phyloP scores from a whole-genome alignment of 257 asterid species.

The Dorcoceras hygrometricum region DNA sequence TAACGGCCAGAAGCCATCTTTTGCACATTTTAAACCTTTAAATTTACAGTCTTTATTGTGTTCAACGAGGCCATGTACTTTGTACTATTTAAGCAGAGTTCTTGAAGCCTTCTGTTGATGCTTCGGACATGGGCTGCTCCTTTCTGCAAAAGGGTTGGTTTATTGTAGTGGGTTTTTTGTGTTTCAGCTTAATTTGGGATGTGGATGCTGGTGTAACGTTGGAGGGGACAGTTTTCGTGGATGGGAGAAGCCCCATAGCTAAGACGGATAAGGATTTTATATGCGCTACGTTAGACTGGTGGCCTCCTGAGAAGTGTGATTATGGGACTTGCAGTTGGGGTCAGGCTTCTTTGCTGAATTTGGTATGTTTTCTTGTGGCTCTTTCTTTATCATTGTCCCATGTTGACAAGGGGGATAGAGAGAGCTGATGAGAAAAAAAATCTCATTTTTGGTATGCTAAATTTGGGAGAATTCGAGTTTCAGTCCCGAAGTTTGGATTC shows the following conservation, averaged over 20 bases:
- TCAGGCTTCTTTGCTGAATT: slow-evolving; percentile 29
- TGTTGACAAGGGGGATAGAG: neutral
- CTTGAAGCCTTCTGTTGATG: slow-evolving; percentile 3
- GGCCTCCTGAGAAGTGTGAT: slow-evolving; percentile 65
- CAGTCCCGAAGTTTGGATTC: neutral
- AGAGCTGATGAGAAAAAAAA: no score
- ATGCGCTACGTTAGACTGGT: slow-evolving; percentile 64
- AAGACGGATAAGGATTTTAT: slow-evolving; percentile 44
- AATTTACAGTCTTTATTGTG: neutral
- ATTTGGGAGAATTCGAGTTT: neutral
- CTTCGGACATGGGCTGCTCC: slow-evolving; percentile 23
- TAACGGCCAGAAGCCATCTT: neutral
- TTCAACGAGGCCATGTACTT: neutral
- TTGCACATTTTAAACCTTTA: neutral
- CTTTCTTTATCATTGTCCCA: neutral
- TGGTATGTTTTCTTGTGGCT: slow-evolving; percentile 2
- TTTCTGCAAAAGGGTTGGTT: slow-evolving; percentile 18
- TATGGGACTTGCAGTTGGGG: slow-evolving; percentile 65
- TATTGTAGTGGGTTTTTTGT: slow-evolving; percentile 23
- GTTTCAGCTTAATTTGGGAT: slow-evolving; percentile 21
- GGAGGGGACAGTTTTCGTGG: slow-evolving; percentile 34
- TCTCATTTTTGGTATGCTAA: neutral
- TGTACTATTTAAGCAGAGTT: neutral
- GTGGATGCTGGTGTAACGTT: slow-evolving; percentile 1
- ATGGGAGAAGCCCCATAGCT: slow-evolving; percentile 43